These are phyloP conservation scores for Boletus insuetus DNA, from an alignment of 768 basidiomycete species.

Conservation along the genomic window DNA sequence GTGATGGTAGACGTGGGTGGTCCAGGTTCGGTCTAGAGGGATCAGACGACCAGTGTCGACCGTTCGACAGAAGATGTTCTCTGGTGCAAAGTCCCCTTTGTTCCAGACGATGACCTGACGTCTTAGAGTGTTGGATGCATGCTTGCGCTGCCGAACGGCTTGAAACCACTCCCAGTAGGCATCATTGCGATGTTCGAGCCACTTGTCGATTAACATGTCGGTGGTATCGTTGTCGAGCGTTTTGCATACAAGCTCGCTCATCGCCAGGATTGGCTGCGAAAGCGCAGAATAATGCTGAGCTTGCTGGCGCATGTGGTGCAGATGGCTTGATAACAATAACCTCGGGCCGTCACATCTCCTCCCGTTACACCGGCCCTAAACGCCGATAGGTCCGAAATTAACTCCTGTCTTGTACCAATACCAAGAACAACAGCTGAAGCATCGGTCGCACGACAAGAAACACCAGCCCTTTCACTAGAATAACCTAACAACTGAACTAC, in stretches of 20 bases:
- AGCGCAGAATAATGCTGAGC: constrained; percentile 56
- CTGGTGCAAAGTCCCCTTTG: constrained; percentile 75
- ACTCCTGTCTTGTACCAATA: constrained; percentile 1
- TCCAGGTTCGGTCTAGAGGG: constrained; percentile 79
- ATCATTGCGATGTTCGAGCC: constrained; percentile 77
- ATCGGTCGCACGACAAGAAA: neutral
- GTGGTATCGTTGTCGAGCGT: constrained; percentile 75
- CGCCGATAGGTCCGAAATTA: constrained; percentile 6
- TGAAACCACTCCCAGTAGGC: constrained; percentile 77
- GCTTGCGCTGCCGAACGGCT: constrained; percentile 63
- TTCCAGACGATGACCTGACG: constrained; percentile 50
- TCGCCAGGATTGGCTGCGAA: constrained; percentile 61
- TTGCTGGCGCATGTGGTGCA: constrained; percentile 19
- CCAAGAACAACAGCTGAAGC: neutral
- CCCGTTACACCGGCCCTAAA: constrained; percentile 28
- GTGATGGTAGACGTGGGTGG: constrained; percentile 78
- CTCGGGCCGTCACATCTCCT: neutral
- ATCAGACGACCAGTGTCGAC: constrained; percentile 77
- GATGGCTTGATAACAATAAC: constrained; percentile 13
- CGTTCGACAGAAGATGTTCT: constrained; percentile 77
- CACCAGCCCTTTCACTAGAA: neutral
- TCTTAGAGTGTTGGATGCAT: constrained; percentile 49
- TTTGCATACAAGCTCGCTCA: constrained; percentile 78
- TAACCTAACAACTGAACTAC: neutral
- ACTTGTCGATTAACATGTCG: constrained; percentile 78